Conservation (phyloP, 164 flowering plant genomes). For the Piper longum region DNA sequence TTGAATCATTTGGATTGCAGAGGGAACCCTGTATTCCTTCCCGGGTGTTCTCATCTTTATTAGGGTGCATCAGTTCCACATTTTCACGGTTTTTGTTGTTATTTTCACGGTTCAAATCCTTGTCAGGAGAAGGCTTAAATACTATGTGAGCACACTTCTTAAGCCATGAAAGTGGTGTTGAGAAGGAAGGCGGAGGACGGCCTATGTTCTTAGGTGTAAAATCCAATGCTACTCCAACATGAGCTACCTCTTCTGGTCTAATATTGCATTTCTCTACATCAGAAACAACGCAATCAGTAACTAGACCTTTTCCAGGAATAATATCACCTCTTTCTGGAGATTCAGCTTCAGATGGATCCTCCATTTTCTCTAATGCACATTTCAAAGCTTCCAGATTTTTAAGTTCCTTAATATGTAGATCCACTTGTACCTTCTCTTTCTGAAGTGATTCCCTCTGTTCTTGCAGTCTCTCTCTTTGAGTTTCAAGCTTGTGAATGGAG, state of each 20-base stretch:
- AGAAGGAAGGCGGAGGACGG: slow-evolving; percentile 20
- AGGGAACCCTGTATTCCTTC: slow-evolving; percentile 14
- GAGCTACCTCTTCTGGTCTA: slow-evolving; percentile 5
- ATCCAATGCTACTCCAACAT: slow-evolving; percentile 10
- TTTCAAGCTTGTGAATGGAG: slow-evolving; percentile 68
- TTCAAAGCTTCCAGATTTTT: slow-evolving; percentile 48
- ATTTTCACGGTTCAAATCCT: slow-evolving; percentile 6
- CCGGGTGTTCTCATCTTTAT: not conserved
- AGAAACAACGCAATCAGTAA: slow-evolving; percentile 9
- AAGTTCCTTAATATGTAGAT: slow-evolving; percentile 40
- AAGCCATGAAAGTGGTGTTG: slow-evolving; percentile 61
- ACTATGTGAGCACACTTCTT: slow-evolving; percentile 48
- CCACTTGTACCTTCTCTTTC: slow-evolving; percentile 61
- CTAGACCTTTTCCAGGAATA: slow-evolving; percentile 10
- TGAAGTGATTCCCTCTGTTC: slow-evolving; percentile 69
- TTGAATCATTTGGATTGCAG: not conserved
- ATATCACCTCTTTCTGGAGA: slow-evolving; percentile 7
- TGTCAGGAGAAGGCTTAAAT: slow-evolving; percentile 38
- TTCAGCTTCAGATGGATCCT: slow-evolving; percentile 22
- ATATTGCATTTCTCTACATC: slow-evolving; percentile 10
- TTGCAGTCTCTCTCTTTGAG: slow-evolving; percentile 64
- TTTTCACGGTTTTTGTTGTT: not conserved
- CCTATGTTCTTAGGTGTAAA: slow-evolving; percentile 13
- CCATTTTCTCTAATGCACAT: slow-evolving; percentile 30
- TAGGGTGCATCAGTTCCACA: not conserved